phyloP scores from a whole-genome alignment of 352 stramenopile genomes.

The Globisporangium spinosum region DNA sequence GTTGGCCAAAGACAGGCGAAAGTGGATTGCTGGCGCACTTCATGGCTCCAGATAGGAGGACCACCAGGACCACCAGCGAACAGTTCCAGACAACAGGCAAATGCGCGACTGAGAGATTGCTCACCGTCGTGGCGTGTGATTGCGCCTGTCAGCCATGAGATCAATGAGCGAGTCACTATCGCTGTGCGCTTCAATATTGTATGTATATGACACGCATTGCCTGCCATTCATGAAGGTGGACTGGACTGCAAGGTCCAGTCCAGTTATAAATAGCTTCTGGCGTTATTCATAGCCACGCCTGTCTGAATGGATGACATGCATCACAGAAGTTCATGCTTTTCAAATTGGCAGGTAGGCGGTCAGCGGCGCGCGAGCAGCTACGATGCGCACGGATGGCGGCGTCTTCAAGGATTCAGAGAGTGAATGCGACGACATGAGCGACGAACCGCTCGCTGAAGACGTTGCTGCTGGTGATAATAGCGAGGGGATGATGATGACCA shows the following conservation, averaged over 20 bases:
- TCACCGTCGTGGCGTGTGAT: not conserved
- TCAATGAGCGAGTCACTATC: too few relatives aligned
- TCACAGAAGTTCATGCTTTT: not conserved
- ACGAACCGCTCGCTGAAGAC: not conserved
- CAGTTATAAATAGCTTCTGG: not conserved
- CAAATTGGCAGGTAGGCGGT: not conserved
- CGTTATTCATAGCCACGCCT: conserved; percentile 1
- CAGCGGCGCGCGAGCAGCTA: not conserved
- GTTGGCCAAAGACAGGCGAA: conserved; percentile 2
- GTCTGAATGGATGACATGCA: not conserved
- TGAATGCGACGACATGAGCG: not conserved
- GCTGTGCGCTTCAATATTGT: too few relatives aligned
- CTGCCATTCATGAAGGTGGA: too few relatives aligned
- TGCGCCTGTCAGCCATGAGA: not conserved
- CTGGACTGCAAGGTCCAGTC: not conserved
- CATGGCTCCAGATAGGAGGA: not conserved
- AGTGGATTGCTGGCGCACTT: not conserved
- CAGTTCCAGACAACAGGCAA: not conserved
- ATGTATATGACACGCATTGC: too few relatives aligned
- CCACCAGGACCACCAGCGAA: not conserved
- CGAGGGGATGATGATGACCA: not conserved
- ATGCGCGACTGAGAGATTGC: not conserved
- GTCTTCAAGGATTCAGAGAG: not conserved
- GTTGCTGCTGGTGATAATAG: not conserved
- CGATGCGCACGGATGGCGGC: not conserved